These are phyloP conservation scores for Globisporangium abappressorium DNA, from an alignment of 352 stramenopile species.

Conservation along the genomic window DNA sequence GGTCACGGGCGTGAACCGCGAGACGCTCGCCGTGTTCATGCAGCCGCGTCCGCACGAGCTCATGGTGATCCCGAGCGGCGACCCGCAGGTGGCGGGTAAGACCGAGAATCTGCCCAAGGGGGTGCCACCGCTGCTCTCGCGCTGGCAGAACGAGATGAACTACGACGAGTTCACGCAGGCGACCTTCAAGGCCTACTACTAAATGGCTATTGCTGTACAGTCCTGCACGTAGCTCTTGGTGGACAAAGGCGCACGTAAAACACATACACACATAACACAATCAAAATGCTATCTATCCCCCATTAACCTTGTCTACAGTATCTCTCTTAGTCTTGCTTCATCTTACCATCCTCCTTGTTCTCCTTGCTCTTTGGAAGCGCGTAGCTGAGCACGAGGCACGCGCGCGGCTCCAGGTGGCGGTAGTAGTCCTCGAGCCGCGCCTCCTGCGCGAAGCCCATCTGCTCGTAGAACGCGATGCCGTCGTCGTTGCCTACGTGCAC, in stretches of 20 bases:
- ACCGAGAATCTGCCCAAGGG: constrained; percentile 76
- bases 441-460: constrained; percentile 45
- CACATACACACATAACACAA: neutral
- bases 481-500: constrained; percentile 63
- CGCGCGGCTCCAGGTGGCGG: constrained; percentile 50
- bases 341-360: neutral
- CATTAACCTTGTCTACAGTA: neutral
- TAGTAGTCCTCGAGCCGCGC: constrained; percentile 61
- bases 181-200: constrained; percentile 92
- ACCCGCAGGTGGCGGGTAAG: constrained; percentile 44
- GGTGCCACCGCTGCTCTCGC: constrained; percentile 78
- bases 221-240: neutral
- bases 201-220: neutral
- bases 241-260: neutral
- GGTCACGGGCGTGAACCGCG: constrained; percentile 76
- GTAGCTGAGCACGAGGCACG: constrained; percentile 48
- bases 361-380: constrained; percentile 14
- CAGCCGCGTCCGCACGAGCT: constrained; percentile 87
- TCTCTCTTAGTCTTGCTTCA: constrained; percentile 1
- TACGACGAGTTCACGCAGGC: constrained; percentile 92
- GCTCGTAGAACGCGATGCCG: constrained; percentile 56
- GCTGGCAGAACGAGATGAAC: constrained; percentile 86
- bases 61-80: constrained; percentile 66
- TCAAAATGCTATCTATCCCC: constrained; percentile 6
- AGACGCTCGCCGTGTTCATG: constrained; percentile 98